Percentiles rank a stretch among this genome's conserved stretches.
Conservation (phyloP, 805 yeast genomes). For the Komagataella ulmi region DNA sequence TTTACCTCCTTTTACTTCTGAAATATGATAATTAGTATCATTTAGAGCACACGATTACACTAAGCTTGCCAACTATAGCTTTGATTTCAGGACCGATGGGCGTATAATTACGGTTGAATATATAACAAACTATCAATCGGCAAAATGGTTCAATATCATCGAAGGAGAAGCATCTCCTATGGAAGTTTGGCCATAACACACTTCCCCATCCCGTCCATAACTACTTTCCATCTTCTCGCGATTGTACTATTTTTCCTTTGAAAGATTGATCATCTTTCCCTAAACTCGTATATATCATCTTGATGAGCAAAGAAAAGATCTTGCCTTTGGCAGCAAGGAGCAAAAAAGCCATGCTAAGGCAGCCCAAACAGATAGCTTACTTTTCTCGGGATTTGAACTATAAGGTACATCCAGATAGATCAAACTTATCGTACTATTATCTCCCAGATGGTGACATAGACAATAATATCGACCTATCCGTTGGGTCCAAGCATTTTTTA, state of each 20-base stretch:
- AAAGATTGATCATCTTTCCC: not conserved
- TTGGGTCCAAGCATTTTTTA: slow-evolving; percentile 49
- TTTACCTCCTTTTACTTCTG: too few relatives aligned
- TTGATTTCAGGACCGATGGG: too few relatives aligned
- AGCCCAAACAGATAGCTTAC: slow-evolving; percentile 71
- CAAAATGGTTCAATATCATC: too few relatives aligned
- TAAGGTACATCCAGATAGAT: slow-evolving; percentile 34
- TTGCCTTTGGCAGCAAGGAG: slow-evolving; percentile 34
- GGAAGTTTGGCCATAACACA: not conserved
- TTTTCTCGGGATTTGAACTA: slow-evolving; percentile 53
- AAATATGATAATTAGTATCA: too few relatives aligned
- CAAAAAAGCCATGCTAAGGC: slow-evolving; percentile 56
- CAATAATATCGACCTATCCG: slow-evolving; percentile 41
- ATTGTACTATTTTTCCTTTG: not conserved
- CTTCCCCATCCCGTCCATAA: not conserved
- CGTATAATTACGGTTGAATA: too few relatives aligned
- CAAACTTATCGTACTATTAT: slow-evolving; percentile 59
- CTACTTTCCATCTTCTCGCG: not conserved
- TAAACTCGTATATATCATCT: not conserved
- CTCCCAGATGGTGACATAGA: slow-evolving; percentile 64
- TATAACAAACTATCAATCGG: too few relatives aligned
- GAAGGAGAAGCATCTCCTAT: too few relatives aligned
- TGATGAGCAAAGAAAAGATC: slow-evolving; percentile 6
- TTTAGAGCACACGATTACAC: too few relatives aligned
- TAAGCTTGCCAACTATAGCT: too few relatives aligned